phyloP scores from a whole-genome alignment of 257 asterid species.

The Nemophila menziesii region DNA sequence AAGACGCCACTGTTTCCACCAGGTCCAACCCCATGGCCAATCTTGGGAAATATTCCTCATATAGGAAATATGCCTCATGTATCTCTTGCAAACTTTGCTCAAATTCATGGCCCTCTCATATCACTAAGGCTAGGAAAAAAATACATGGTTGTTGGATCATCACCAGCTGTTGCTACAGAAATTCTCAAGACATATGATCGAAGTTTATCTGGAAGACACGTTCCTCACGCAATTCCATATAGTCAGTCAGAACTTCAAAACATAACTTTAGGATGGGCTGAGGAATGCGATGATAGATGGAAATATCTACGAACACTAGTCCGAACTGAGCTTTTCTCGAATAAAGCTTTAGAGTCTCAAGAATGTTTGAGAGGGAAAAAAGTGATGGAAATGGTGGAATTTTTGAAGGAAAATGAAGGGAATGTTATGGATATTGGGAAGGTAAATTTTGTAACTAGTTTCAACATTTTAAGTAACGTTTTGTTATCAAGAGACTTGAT shows the following conservation, averaged over 20 bases:
- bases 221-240: slow-evolving; percentile 16
- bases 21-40: slow-evolving; percentile 39
- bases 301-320: slow-evolving; percentile 20
- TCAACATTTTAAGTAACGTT: slow-evolving; percentile 26
- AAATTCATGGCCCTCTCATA: slow-evolving; percentile 29
- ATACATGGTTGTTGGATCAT: slow-evolving; percentile 27
- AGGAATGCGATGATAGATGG: slow-evolving; percentile 12
- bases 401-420: slow-evolving; percentile 21
- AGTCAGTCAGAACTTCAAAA: slow-evolving; percentile 12
- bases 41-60: slow-evolving; percentile 22
- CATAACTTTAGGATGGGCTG: slow-evolving; percentile 25
- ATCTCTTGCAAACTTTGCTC: slow-evolving; percentile 20
- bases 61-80: slow-evolving; percentile 15
- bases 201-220: slow-evolving; percentile 17
- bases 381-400: slow-evolving; percentile 18
- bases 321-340: slow-evolving; percentile 24
- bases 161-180: slow-evolving; percentile 22
- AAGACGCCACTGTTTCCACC: slow-evolving; percentile 29
- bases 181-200: slow-evolving; percentile 26
- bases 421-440: slow-evolving; percentile 9
- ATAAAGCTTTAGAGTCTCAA: slow-evolving; percentile 19
- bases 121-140: slow-evolving; percentile 21
- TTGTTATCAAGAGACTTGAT: slow-evolving; percentile 17
- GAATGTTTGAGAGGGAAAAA: slow-evolving; percentile 16
- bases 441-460: slow-evolving; percentile 17